These are phyloP conservation scores for Backusella morwellensis DNA, from an alignment of 192 early-diverging fungal genomes.

Conservation along the genomic window DNA sequence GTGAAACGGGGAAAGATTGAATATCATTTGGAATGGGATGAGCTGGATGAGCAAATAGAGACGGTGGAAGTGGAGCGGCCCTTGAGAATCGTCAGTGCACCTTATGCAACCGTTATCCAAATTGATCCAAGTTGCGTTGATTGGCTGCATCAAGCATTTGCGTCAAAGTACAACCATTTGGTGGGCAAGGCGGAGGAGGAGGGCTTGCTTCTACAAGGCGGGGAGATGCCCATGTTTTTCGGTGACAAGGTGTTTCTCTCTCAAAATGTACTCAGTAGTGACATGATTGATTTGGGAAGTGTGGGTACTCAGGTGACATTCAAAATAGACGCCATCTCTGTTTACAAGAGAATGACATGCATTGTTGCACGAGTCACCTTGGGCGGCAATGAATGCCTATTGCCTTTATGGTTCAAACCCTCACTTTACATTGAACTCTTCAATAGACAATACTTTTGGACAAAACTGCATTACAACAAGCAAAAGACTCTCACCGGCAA, in stretches of 20 bases:
- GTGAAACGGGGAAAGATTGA: neutral
- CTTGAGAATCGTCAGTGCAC: neutral
- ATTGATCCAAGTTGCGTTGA: neutral
- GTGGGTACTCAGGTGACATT: neutral
- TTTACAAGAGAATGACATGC: neutral
- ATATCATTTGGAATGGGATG: neutral
- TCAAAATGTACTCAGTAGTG: neutral
- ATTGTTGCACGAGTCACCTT: neutral
- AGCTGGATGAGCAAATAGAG: neutral
- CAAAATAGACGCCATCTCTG: neutral
- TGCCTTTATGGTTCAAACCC: constrained; percentile 23
- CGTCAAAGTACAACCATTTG: neutral
- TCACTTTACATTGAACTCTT: neutral
- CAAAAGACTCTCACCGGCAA: neutral
- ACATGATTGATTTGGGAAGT: neutral
- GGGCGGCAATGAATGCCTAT: neutral
- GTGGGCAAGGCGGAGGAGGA: neutral
- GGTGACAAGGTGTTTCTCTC: constrained; percentile 10
- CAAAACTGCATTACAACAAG: neutral
- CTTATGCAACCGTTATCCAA: neutral
- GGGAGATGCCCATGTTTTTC: constrained; percentile 12
- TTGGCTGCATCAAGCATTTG: neutral
- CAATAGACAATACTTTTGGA: neutral
- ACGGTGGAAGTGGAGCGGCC: neutral
- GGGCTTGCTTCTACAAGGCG: neutral